Evolutionary conservation across 2,329 filamentous ascomycete species (phyloP).

Genomic region (Chalaropsis ovoidea): DNA sequence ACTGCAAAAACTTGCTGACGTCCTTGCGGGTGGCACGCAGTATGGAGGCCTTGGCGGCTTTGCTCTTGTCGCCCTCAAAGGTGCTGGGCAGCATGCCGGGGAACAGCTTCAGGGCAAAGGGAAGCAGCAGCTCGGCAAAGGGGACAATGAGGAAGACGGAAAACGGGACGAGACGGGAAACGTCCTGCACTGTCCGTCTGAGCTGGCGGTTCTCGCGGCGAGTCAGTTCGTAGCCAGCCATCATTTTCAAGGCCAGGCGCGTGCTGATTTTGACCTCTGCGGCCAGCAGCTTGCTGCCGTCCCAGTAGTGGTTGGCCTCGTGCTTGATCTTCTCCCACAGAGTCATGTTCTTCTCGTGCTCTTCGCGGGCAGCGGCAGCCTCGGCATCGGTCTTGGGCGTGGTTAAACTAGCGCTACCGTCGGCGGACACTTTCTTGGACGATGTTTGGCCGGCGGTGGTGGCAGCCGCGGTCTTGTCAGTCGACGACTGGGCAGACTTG

Average conservation of each 20-base stretch:
- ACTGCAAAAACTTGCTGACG: constrained; percentile 79
- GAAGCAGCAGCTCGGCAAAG: constrained; percentile 85
- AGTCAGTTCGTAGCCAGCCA: constrained; percentile 90
- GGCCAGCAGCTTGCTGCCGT: constrained; percentile 88
- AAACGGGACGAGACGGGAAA: constrained; percentile 86
- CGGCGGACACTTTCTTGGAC: constrained; percentile 27
- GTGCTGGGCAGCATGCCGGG: constrained; percentile 96
- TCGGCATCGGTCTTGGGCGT: constrained; percentile 35
- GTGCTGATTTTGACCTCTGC: constrained; percentile 90
- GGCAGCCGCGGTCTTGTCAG: constrained; percentile 29
- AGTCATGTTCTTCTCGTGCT: constrained; percentile 77
- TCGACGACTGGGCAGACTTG: constrained; percentile 28
- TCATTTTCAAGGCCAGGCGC: constrained; percentile 89
- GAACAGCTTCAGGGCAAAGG: constrained; percentile 86
- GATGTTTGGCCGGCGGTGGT: constrained; percentile 28
- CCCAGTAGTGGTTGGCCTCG: constrained; percentile 91
- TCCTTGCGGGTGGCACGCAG: constrained; percentile 83
- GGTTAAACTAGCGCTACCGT: constrained; percentile 31
- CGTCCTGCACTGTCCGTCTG: constrained; percentile 83
- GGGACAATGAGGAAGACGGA: constrained; percentile 95
- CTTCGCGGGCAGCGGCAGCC: constrained; percentile 44
- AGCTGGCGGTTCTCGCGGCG: constrained; percentile 88
- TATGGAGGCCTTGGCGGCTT: constrained; percentile 74
- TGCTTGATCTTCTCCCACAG: constrained; percentile 90
- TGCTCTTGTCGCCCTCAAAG: constrained; percentile 83